phyloP scores from a whole-genome alignment of 805 yeast genomes.

The Torulaspora delbrueckii region DNA sequence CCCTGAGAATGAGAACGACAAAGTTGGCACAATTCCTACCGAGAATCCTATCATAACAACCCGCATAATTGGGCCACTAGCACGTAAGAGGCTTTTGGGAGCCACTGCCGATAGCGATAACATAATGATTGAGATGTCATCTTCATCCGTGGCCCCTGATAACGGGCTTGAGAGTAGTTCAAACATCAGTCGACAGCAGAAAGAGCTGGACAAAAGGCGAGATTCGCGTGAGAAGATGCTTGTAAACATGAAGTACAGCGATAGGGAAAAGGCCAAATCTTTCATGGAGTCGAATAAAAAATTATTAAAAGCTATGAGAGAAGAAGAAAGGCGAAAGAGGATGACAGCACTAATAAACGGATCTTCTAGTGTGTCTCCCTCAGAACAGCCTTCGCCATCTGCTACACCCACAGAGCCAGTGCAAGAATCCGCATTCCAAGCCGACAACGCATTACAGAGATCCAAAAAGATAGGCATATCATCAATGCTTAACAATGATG shows the following conservation, averaged over 20 bases:
- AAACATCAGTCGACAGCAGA: conserved; percentile 20
- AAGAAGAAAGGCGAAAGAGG: conserved; percentile 32
- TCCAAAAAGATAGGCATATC: conserved; percentile 25
- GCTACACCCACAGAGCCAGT: neutral
- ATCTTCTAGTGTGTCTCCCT: conserved; percentile 2
- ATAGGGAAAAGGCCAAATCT: conserved; percentile 31
- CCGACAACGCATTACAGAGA: conserved; percentile 7
- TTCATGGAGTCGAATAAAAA: conserved; percentile 34
- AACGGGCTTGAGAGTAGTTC: conserved; percentile 4
- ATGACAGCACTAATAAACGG: conserved; percentile 24
- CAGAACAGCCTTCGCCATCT: conserved; percentile 2
- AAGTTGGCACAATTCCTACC: conserved; percentile 1
- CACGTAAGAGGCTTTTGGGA: conserved; percentile 12
- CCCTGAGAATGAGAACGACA: conserved; percentile 5
- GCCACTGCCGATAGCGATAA: conserved; percentile 10
- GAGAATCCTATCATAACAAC: conserved; percentile 6
- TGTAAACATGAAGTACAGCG: conserved; percentile 35
- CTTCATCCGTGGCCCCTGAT: conserved; percentile 3
- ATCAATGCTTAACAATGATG: conserved; percentile 26
- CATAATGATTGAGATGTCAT: conserved; percentile 10
- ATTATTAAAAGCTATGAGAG: conserved; percentile 31
- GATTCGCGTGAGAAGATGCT: conserved; percentile 34
- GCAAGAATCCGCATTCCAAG: conserved; percentile 6
- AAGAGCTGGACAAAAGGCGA: conserved; percentile 31
- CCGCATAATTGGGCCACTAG: conserved; percentile 11